Percentiles rank a stretch among this genome's conserved stretches.
Conservation (phyloP, 768 basidiomycete genomes). For the Boletus subcaerulescens region DNA sequence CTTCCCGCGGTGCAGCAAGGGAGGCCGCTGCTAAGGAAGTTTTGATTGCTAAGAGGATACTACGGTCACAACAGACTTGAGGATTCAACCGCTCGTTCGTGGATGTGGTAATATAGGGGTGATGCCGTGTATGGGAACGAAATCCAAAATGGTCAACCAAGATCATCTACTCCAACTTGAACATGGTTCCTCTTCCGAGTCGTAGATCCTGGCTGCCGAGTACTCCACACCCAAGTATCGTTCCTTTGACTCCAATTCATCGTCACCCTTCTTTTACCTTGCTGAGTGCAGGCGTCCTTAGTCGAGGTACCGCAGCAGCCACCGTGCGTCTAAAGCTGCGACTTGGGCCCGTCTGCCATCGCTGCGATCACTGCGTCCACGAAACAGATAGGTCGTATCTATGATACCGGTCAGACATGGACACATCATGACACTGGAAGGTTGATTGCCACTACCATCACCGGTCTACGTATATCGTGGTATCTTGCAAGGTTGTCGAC, state of each 20-base stretch:
- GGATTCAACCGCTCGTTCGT: not conserved
- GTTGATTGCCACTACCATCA: not conserved
- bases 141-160: constrained; percentile 1
- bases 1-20: constrained; percentile 18
- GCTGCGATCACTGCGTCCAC: not conserved
- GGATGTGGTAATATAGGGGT: constrained; percentile 9
- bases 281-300: not conserved
- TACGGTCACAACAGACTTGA: not conserved
- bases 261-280: not conserved
- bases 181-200: too few species aligned
- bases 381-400: not conserved
- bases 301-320: constrained; percentile 4
- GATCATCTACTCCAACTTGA: constrained; percentile 5
- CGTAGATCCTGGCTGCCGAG: too few species aligned
- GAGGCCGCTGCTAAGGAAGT: constrained; percentile 21
- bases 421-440: not conserved
- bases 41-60: constrained; percentile 9
- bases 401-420: not conserved
- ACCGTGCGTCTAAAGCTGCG: constrained; percentile 2
- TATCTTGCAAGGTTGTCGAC: not conserved
- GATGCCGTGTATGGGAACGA: constrained; percentile 10
- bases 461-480: not conserved
- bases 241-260: not conserved
- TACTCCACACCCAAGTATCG: not conserved
- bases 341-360: not conserved